phyloP scores from a whole-genome alignment of 192 early-diverging fungal species.

The Anaeromyces robustus region DNA sequence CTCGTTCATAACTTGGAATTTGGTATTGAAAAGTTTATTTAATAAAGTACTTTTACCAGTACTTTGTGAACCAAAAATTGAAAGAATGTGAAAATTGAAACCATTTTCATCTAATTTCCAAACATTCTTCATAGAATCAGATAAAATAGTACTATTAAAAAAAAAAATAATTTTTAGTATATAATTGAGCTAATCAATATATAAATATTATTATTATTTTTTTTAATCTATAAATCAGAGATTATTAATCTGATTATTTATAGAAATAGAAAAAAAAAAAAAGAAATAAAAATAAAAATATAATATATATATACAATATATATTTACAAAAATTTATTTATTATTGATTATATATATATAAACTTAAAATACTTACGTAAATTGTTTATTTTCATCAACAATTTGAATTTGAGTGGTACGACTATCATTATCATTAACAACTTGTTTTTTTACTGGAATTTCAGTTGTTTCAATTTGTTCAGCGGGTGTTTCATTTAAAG shows the following conservation, averaged over 20 bases:
- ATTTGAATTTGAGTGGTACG: neutral
- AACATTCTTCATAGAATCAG: constrained; percentile 61
- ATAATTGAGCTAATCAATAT: too few species aligned
- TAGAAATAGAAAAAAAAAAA: too few species aligned
- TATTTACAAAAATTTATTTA: too few species aligned
- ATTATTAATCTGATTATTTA: too few species aligned
- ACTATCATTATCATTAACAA: neutral
- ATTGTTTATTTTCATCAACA: neutral
- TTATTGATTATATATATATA: too few species aligned
- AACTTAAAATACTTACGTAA: neutral
- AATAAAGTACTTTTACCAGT: constrained; percentile 96
- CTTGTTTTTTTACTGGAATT: neutral
- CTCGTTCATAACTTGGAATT: constrained; percentile 94
- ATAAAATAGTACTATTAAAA: constrained; percentile 36
- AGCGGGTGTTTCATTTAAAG: neutral
- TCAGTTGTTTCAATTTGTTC: neutral
- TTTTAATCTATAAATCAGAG: too few species aligned
- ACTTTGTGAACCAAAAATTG: constrained; percentile 97
- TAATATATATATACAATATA: too few species aligned
- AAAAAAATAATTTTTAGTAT: neutral
- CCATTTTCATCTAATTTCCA: constrained; percentile 71
- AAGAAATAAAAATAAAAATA: too few species aligned
- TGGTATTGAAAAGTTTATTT: constrained; percentile 87
- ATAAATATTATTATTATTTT: too few species aligned
- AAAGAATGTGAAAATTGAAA: constrained; percentile 92